Evolutionary conservation across 2,329 filamentous ascomycete species (phyloP).

Genomic region (Cyanodermella asteris): DNA sequence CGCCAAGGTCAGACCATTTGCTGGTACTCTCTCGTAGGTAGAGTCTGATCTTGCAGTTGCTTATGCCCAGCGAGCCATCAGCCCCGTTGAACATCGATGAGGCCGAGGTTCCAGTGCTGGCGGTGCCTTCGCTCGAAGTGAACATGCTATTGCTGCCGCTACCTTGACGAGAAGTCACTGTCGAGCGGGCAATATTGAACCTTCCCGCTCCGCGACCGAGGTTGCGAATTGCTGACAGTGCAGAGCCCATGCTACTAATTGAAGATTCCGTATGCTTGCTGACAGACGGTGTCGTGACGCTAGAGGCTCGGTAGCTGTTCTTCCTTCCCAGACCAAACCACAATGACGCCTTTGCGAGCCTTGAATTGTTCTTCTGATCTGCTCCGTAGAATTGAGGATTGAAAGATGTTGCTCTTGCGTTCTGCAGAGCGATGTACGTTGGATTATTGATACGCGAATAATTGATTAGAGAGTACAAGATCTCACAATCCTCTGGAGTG

Average conservation of each 20-base stretch:
- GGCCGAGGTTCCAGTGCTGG: slow-evolving; percentile 20
- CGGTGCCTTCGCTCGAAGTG: slow-evolving; percentile 24
- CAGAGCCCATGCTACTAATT: slow-evolving; percentile 53
- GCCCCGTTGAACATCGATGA: slow-evolving; percentile 33
- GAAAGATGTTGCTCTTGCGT: slow-evolving; percentile 38
- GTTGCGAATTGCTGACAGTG: slow-evolving; percentile 54
- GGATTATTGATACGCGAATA: slow-evolving; percentile 77
- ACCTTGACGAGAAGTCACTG: slow-evolving; percentile 36
- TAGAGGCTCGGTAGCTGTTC: slow-evolving; percentile 34
- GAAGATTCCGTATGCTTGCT: slow-evolving; percentile 57
- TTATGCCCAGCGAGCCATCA: slow-evolving; percentile 40
- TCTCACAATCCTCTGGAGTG: slow-evolving; percentile 54
- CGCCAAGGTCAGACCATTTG: slow-evolving; percentile 83
- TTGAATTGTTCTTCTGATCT: slow-evolving; percentile 27
- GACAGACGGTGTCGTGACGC: slow-evolving; percentile 31
- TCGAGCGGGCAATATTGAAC: slow-evolving; percentile 69
- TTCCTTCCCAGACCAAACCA: slow-evolving; percentile 29
- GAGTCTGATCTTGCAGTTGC: slow-evolving; percentile 66
- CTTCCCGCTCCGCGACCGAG: slow-evolving; percentile 51
- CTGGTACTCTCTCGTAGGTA: slow-evolving; percentile 54
- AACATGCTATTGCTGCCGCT: slow-evolving; percentile 38
- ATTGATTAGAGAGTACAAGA: slow-evolving; percentile 71
- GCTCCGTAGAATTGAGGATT: slow-evolving; percentile 27
- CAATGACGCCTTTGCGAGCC: too few relatives aligned
- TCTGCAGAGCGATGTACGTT: slow-evolving; percentile 60